Base-by-base conservation (phyloP, 371 early-diverging fungal genomes). In the Haplosporangium sp. region DNA sequence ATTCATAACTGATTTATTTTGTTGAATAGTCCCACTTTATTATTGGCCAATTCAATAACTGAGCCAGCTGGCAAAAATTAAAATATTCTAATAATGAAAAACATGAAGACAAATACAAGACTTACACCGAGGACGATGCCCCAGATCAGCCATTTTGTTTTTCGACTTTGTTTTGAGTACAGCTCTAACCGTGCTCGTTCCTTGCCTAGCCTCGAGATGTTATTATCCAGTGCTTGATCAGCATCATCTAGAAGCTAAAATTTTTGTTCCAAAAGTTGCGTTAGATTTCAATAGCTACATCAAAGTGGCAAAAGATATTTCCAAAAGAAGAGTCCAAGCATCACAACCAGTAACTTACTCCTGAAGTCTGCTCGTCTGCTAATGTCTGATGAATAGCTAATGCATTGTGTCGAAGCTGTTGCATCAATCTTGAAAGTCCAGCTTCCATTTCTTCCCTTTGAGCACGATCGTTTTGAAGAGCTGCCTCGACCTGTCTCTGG, bases 101-200 rank as follows among this genome's bases (percentile, higher is more conserved):
- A 83, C 83, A 81, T 84, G 9, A 84, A 64, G 2, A 79, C 76
- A 60, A 78, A 84, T 48, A 72, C 65, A 13, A 84, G 3, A 42
- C 85, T 83, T 13, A 84, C 85, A 20, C 67, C 71, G 10, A 84
- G 57, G 34, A 84, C 81, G 37, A 83, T 78, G 7, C 72, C 77
- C 85, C 83, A 84, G 34, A 84, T 83, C 65, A 84, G 68, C 83
- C 85, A 84, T 57, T 76, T 84, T 44, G 85, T 84, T 58, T 84
- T 84, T 38, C 77, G 76, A 57, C 83, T 79, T 65, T 73, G 79
- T 37, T 76, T 73, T 5, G 85, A 74, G 53, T 84, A 84, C 11
- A 68, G 39, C 45, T 77, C 77, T 34, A 84, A 61, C 4, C 83
- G 72, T 37, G 69, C 59, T 3, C 83, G 74, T 39, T 83, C 85